phyloP scores from a whole-genome alignment of 1,139 yeast species.

The Geotrichum bryndzae region DNA sequence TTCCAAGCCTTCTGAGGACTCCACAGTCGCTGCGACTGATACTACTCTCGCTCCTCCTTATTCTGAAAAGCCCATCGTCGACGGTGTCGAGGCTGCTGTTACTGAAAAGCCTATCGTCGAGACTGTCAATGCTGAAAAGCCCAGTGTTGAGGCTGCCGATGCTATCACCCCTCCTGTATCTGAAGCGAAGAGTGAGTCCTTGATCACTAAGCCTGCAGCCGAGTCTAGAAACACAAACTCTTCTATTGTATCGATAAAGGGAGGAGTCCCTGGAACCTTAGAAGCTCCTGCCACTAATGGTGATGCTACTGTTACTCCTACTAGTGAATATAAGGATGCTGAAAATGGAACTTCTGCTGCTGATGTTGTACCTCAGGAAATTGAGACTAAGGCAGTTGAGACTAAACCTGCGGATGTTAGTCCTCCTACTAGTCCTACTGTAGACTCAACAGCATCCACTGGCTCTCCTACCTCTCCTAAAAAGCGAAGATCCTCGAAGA shows the following conservation, averaged over 20 bases:
- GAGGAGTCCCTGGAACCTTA: background rate
- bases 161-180: background rate
- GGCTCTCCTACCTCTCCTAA: background rate
- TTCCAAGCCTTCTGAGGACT: constrained; percentile 17
- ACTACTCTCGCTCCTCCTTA: background rate
- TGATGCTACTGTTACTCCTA: constrained; percentile 1
- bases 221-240: background rate
- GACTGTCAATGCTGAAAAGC: background rate
- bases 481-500: background rate
- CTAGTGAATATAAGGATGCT: constrained; percentile 7
- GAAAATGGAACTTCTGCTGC: constrained; percentile 4
- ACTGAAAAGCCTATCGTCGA: background rate
- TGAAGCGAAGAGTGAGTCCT: background rate
- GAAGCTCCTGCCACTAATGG: constrained; percentile 8
- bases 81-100: too few species aligned
- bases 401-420: background rate
- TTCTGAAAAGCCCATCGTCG: background rate
- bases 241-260: constrained; percentile 3
- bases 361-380: background rate
- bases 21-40: background rate
- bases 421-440: background rate
- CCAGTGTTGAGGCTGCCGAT: constrained; percentile 1
- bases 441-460: background rate
- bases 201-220: background rate
- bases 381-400: background rate